Percentiles rank a stretch among this genome's conserved stretches.
Evolutionary conservation across 495 filamentous ascomycete genomes (phyloP).

Genomic region (Daldinia bambusicola): DNA sequence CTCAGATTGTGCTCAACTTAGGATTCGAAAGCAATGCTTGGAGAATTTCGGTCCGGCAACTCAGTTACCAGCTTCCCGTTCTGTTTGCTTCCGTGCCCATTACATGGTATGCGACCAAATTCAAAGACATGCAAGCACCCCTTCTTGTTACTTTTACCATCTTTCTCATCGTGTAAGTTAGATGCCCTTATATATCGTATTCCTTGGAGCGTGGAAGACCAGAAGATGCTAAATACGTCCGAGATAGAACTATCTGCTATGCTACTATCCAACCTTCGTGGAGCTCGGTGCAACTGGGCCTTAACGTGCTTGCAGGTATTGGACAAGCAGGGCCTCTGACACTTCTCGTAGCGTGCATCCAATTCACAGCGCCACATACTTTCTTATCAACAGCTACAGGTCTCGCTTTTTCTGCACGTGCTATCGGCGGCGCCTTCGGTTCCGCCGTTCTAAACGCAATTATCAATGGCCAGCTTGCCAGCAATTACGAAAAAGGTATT

Average conservation of each 20-base stretch:
- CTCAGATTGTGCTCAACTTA: constrained; percentile 63
- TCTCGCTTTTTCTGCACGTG: constrained; percentile 63
- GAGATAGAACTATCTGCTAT: constrained; percentile 57
- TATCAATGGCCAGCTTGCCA: constrained; percentile 58
- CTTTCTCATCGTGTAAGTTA: constrained; percentile 60
- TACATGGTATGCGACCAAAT: constrained; percentile 60
- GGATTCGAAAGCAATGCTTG: constrained; percentile 61
- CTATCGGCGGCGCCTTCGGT: constrained; percentile 65
- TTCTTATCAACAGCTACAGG: constrained; percentile 66
- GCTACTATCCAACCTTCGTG: constrained; percentile 57
- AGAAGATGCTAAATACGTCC: background rate
- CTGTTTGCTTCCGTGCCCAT: constrained; percentile 55
- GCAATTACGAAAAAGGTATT: constrained; percentile 53
- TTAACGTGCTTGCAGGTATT: constrained; percentile 61
- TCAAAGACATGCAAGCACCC: constrained; percentile 62
- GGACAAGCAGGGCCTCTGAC: constrained; percentile 62
- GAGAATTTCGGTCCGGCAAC: constrained; percentile 60
- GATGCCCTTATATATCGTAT: background rate
- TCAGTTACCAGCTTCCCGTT: constrained; percentile 53
- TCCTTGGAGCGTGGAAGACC: background rate
- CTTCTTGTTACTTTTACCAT: constrained; percentile 59
- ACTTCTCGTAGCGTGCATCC: constrained; percentile 61
- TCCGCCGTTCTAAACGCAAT: constrained; percentile 65
- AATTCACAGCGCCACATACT: constrained; percentile 65
- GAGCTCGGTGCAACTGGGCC: constrained; percentile 59